Evolutionary conservation across 169 alveolate genomes (phyloP).

Genomic region (Plasmodium ovale): DNA sequence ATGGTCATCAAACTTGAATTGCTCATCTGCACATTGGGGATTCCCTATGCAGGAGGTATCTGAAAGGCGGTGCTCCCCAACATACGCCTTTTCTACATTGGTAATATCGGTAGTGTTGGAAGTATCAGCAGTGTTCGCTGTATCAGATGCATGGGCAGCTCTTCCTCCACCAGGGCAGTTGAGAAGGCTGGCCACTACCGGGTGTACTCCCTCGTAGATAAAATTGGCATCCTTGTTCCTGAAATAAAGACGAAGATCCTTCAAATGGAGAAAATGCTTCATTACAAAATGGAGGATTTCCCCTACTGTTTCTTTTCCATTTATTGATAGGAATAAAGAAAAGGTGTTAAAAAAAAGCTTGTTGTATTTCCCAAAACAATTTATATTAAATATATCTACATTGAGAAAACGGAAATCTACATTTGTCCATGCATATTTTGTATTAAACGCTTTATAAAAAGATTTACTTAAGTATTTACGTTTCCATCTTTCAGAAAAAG

Average conservation of each 20-base stretch:
- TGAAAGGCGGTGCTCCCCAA: too few relatives aligned
- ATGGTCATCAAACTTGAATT: constrained; percentile 12
- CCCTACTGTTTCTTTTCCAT: constrained; percentile 39
- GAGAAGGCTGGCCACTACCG: constrained; percentile 25
- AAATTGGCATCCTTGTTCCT: constrained; percentile 38
- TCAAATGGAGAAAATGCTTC: constrained; percentile 14
- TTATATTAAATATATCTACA: constrained; percentile 25
- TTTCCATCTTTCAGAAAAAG: constrained; percentile 61
- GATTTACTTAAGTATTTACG: constrained; percentile 35
- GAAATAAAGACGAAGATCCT: constrained; percentile 40
- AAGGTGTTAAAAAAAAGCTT: constrained; percentile 30
- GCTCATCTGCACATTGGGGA: too few relatives aligned
- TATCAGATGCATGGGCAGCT: not conserved
- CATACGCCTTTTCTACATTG: too few relatives aligned
- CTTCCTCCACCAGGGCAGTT: too few relatives aligned
- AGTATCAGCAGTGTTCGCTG: too few relatives aligned
- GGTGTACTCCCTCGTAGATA: constrained; percentile 72
- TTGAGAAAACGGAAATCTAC: constrained; percentile 57
- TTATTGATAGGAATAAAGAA: constrained; percentile 34
- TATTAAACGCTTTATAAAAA: constrained; percentile 58
- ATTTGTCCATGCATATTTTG: constrained; percentile 58
- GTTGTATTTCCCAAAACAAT: constrained; percentile 18
- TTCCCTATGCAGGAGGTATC: too few relatives aligned
- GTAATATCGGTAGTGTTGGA: too few relatives aligned
- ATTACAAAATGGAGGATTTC: constrained; percentile 3